Conservation (phyloP, 1,284 basidiomycete genomes). For the Ganoderma resinaceum region DNA sequence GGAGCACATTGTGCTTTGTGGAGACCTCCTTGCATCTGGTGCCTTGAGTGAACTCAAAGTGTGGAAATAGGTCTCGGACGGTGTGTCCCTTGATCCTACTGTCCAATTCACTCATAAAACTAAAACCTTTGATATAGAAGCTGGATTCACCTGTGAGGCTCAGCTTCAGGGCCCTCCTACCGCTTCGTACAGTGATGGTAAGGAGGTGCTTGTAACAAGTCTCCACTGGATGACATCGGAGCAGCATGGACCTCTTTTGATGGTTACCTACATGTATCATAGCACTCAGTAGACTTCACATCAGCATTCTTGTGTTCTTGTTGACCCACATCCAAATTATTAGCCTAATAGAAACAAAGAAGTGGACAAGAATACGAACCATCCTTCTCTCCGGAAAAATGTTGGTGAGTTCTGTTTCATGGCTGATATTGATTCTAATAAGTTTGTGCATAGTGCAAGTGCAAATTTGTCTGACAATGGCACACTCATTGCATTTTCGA, state of each 20-base stretch:
- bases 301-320: no score
- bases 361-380: not conserved
- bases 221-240: not conserved
- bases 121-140: no score
- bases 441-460: not conserved
- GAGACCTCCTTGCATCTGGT: constrained; percentile 4
- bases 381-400: not conserved
- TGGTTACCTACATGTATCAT: constrained; percentile 9
- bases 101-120: not conserved
- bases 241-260: not conserved
- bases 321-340: no score
- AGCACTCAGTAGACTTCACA: not conserved
- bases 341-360: not conserved
- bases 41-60: not conserved
- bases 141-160: not conserved
- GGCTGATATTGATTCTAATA: not conserved
- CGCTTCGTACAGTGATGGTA: not conserved
- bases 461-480: not conserved
- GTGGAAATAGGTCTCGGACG: not conserved
- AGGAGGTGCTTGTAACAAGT: constrained; percentile 5
- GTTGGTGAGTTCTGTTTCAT: not conserved
- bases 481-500: not conserved
- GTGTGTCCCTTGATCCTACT: not conserved
- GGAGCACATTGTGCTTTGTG: not conserved
- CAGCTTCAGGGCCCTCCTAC: not conserved